Conservation (phyloP, 257 asterid species). For the Lantana camara region DNA sequence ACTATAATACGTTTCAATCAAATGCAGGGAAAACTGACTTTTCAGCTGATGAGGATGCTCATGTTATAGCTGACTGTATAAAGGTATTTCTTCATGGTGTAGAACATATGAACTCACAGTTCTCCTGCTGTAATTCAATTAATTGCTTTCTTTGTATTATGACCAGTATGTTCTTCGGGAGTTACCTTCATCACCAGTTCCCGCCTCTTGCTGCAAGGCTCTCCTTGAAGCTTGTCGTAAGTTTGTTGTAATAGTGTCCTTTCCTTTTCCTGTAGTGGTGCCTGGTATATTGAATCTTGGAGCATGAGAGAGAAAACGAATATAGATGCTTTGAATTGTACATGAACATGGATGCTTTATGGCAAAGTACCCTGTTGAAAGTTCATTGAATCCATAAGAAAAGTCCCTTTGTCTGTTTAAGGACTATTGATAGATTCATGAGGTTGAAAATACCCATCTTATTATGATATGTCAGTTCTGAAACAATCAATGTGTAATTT, state of each 20-base stretch:
- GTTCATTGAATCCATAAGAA: conserved; percentile 2
- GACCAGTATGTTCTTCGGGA: conserved; percentile 91
- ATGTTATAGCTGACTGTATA: conserved; percentile 92
- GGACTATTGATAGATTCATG: conserved; percentile 14
- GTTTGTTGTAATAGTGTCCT: conserved; percentile 31
- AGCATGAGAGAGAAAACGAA: conserved; percentile 8
- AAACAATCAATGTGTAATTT: conserved; percentile 1
- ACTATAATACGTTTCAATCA: conserved; percentile 17
- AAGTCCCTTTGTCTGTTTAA: conserved; percentile 13
- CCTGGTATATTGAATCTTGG: conserved; percentile 18
- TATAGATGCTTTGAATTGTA: conserved; percentile 10
- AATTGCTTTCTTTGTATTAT: conserved; percentile 22
- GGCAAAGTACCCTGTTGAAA: conserved; percentile 8
- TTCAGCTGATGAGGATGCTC: conserved; percentile 85
- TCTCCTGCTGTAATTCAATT: conserved; percentile 17
- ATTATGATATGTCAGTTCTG: not conserved
- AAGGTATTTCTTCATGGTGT: conserved; percentile 61
- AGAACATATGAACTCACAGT: conserved; percentile 21
- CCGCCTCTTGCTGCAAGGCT: conserved; percentile 99
- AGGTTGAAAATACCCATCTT: not conserved
- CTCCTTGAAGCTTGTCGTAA: conserved; percentile 91
- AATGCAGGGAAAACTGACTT: conserved; percentile 81
- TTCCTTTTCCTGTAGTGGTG: conserved; percentile 2
- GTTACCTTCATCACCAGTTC: conserved; percentile 97
- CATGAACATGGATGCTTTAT: conserved; percentile 16